phyloP scores from a whole-genome alignment of 2,329 filamentous ascomycete genomes.

The Claviceps cyperi region DNA sequence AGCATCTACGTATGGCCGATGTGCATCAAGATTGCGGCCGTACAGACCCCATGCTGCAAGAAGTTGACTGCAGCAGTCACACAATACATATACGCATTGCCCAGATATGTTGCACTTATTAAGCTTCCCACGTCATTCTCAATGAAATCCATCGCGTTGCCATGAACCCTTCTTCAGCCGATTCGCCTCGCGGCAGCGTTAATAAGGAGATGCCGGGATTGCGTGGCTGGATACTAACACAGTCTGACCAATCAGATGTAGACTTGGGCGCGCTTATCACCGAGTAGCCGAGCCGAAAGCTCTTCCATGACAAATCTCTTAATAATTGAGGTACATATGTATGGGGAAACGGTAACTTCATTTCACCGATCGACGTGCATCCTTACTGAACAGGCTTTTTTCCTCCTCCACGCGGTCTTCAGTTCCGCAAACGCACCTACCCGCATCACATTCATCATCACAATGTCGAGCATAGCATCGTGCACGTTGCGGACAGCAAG shows the following conservation, averaged over 20 bases:
- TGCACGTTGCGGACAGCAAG: conserved; percentile 63
- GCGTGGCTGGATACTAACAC: background rate
- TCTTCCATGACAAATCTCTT: conserved; percentile 21
- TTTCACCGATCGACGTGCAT: conserved; percentile 2
- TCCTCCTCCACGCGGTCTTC: conserved; percentile 2
- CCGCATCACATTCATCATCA: conserved; percentile 12
- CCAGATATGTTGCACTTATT: background rate
- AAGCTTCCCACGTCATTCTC: background rate
- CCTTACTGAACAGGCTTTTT: background rate
- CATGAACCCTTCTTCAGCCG: background rate
- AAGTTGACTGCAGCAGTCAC: background rate
- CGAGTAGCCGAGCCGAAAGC: conserved; percentile 21
- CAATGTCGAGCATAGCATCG: conserved; percentile 53
- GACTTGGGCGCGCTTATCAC: conserved; percentile 17
- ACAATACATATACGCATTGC: background rate
- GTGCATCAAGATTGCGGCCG: too few species aligned
- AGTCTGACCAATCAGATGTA: conserved; percentile 17
- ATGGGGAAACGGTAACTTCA: conserved; percentile 6
- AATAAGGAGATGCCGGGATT: background rate
- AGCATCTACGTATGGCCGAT: too few species aligned
- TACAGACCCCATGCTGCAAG: too few species aligned
- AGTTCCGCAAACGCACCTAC: conserved; percentile 7
- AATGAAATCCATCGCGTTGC: background rate
- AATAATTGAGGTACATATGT: conserved; percentile 5
- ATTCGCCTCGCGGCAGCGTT: background rate